phyloP scores from a whole-genome alignment of 176 grass and related monocot genomes.

The Aegilops speltoides region DNA sequence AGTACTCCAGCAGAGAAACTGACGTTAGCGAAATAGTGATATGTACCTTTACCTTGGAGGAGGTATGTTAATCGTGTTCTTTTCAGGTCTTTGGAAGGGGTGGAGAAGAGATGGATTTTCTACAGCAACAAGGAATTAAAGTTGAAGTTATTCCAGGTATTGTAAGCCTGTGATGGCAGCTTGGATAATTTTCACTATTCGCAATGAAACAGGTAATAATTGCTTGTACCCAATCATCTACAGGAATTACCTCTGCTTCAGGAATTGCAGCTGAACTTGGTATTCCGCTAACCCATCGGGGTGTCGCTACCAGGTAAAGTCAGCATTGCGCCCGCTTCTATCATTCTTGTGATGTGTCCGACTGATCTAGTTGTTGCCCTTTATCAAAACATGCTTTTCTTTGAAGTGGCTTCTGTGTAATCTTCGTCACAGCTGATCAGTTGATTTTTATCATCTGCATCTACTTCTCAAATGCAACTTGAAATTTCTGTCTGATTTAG shows the following conservation, averaged over 20 bases:
- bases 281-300: slow-evolving; percentile 92
- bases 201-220: background rate
- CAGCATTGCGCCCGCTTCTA: background rate
- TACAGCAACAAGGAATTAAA: slow-evolving; percentile 90
- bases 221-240: slow-evolving; percentile 9
- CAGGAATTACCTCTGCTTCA: slow-evolving; percentile 96
- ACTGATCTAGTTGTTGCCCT: background rate
- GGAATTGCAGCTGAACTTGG: slow-evolving; percentile 96
- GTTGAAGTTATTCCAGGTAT: slow-evolving; percentile 96
- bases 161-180: background rate
- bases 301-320: slow-evolving; percentile 79
- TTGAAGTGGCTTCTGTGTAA: background rate
- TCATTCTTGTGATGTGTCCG: background rate
- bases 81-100: slow-evolving; percentile 94
- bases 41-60: slow-evolving; percentile 10
- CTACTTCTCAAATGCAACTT: background rate
- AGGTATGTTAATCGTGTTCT: background rate
- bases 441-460: background rate
- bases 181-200: slow-evolving; percentile 11
- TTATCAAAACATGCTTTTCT: background rate
- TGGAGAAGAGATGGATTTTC: slow-evolving; percentile 98
- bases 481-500: background rate
- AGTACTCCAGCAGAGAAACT: slow-evolving; percentile 10
- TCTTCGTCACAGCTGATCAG: background rate
- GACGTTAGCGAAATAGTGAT: background rate